A percentile compares a stretch with the other conserved stretches of the same genome.
phyloP scores from a whole-genome alignment of 805 yeast genomes.

The Zygoascus tannicola region DNA sequence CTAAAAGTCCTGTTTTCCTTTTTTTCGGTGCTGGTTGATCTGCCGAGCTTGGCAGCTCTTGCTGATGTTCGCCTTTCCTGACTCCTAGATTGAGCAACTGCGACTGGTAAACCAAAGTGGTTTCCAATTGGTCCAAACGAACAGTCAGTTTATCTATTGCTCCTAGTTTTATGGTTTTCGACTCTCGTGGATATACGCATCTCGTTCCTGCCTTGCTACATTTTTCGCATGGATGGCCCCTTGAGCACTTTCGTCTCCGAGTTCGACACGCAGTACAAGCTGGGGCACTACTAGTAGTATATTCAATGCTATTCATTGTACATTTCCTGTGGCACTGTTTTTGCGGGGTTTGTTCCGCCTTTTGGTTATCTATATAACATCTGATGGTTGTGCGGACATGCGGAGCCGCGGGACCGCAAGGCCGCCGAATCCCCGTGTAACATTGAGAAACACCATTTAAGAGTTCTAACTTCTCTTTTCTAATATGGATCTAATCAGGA shows the following conservation, averaged over 20 bases:
- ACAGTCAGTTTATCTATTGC: constrained; percentile 5
- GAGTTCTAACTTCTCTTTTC: too few relatives aligned
- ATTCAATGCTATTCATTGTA: too few relatives aligned
- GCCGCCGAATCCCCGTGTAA: too few relatives aligned
- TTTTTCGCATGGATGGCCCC: constrained; percentile 10
- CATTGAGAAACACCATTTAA: too few relatives aligned
- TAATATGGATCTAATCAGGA: too few relatives aligned
- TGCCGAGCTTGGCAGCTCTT: not conserved
- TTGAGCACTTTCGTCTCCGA: constrained; percentile 11
- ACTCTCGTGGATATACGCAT: constrained; percentile 6
- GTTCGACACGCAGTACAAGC: constrained; percentile 12
- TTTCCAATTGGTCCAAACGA: constrained; percentile 10
- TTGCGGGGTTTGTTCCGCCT: too few relatives aligned
- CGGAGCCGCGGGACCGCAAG: too few relatives aligned
- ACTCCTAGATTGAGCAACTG: constrained; percentile 3
- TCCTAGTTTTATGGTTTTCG: constrained; percentile 8
- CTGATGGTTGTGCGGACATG: too few relatives aligned
- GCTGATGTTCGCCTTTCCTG: not conserved
- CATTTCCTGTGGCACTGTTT: too few relatives aligned
- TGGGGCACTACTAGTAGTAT: not conserved
- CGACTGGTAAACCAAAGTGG: constrained; percentile 10
- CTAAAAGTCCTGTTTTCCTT: not conserved
- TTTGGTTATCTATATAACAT: too few relatives aligned
- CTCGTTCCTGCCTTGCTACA: constrained; percentile 7
- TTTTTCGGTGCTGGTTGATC: too few relatives aligned